Evolutionary conservation across 306 rosid species (phyloP).

Genomic region (Citrullus mucosospermus): DNA sequence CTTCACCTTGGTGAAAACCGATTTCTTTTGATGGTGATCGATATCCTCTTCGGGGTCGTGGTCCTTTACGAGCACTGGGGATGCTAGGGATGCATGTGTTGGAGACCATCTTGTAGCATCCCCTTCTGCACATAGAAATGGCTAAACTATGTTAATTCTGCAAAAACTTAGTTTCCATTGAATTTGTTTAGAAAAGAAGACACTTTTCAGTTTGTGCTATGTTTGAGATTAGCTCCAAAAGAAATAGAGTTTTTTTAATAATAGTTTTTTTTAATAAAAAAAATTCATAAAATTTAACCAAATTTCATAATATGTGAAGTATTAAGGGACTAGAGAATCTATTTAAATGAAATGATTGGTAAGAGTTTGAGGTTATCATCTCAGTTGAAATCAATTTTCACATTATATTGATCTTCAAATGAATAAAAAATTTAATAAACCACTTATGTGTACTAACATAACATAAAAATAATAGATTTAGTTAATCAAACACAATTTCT

Average conservation of each 20-base stretch:
- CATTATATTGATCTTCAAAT: neutral
- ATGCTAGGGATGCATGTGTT: slow-evolving; percentile 15
- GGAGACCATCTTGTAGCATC: slow-evolving; percentile 29
- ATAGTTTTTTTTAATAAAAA: neutral
- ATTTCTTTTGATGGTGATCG: slow-evolving; percentile 62
- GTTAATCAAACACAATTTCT: no score
- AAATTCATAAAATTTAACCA: neutral
- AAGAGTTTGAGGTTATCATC: neutral
- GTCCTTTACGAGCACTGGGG: slow-evolving; percentile 22
- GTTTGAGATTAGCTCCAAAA: neutral
- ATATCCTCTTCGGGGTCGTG: slow-evolving; percentile 50
- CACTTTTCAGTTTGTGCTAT: neutral
- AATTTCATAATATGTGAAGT: neutral
- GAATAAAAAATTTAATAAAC: no score
- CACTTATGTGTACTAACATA: no score
- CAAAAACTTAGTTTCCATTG: neutral
- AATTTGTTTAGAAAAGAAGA: neutral
- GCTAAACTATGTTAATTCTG: neutral
- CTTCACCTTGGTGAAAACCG: slow-evolving; percentile 75
- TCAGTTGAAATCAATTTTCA: neutral
- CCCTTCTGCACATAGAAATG: slow-evolving; percentile 18
- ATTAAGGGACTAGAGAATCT: no score
- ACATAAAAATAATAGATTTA: no score
- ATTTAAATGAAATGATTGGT: neutral
- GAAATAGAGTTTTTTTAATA: neutral